These are phyloP conservation scores for Aegilops speltoides DNA, from an alignment of 176 grass and related monocot genomes.

Conservation along the genomic window DNA sequence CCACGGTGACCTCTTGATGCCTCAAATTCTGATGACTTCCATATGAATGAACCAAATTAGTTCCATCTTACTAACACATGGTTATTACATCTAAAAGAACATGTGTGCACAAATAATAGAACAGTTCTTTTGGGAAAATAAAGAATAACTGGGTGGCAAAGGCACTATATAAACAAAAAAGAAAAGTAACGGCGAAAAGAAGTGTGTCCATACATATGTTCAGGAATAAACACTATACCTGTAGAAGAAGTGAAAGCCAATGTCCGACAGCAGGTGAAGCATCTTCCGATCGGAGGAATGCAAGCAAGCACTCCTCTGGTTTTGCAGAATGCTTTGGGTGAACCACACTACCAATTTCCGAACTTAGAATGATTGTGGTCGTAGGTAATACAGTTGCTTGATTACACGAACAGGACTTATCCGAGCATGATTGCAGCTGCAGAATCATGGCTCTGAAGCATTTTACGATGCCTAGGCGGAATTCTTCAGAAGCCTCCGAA, in stretches of 20 bases:
- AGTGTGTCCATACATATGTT: neutral
- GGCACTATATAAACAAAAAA: slow-evolving; percentile 13
- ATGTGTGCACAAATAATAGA: neutral
- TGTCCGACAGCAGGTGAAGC: slow-evolving; percentile 90
- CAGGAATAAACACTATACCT: slow-evolving; percentile 44
- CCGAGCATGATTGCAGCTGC: slow-evolving; percentile 68
- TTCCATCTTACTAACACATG: slow-evolving; percentile 1
- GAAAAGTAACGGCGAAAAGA: neutral
- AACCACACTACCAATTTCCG: slow-evolving; percentile 12
- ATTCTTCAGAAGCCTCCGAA: slow-evolving; percentile 84
- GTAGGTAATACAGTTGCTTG: slow-evolving; percentile 48
- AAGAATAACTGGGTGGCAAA: neutral
- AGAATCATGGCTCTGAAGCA: slow-evolving; percentile 82
- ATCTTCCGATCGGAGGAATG: slow-evolving; percentile 77
- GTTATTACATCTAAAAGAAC: slow-evolving; percentile 6
- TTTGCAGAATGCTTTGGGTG: slow-evolving; percentile 22
- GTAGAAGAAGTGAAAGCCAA: slow-evolving; percentile 90
- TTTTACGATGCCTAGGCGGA: slow-evolving; percentile 72
- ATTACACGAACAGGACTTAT: slow-evolving; percentile 60
- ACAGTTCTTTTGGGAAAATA: neutral
- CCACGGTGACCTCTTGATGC: slow-evolving; percentile 76
- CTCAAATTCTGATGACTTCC: slow-evolving; percentile 81
- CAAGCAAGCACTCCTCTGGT: slow-evolving; percentile 74
- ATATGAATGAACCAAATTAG: slow-evolving; percentile 30
- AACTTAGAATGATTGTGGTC: slow-evolving; percentile 24